A percentile compares a stretch with the other conserved stretches of the same genome.
Evolutionary conservation across 2,329 filamentous ascomycete species (phyloP).

Genomic region (Fusarium heterosporum): DNA sequence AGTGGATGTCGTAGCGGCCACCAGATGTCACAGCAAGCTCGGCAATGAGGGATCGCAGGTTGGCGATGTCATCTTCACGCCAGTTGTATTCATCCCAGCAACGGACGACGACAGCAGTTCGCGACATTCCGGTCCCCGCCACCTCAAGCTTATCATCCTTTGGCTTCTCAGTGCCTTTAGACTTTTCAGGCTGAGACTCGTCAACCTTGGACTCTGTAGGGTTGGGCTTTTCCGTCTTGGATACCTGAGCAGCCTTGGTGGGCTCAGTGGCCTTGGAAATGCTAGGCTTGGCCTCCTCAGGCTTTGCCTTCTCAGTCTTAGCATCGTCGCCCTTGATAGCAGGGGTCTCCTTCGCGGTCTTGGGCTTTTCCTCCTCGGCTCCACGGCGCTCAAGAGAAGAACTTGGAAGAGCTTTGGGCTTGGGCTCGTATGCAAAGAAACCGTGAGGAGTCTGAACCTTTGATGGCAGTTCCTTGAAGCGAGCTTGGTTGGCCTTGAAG

Average conservation of each 20-base stretch:
- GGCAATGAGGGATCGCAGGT: constrained; percentile 84
- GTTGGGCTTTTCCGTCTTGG: constrained; percentile 10
- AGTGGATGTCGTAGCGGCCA: constrained; percentile 86
- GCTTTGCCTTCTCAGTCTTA: neutral
- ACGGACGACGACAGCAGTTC: constrained; percentile 82
- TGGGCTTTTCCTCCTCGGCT: constrained; percentile 28
- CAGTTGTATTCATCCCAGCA: constrained; percentile 86
- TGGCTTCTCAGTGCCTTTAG: constrained; percentile 3
- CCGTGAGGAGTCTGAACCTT: constrained; percentile 59
- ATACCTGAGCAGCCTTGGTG: constrained; percentile 7
- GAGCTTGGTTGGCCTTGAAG: constrained; percentile 74
- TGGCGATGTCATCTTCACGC: constrained; percentile 82
- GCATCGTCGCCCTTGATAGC: neutral
- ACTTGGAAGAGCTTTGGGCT: constrained; percentile 11
- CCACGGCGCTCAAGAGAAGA: constrained; percentile 23
- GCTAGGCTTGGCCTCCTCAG: neutral
- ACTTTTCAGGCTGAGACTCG: constrained; percentile 9
- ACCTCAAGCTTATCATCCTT: neutral
- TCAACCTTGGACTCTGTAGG: neutral
- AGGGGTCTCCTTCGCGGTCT: constrained; percentile 32
- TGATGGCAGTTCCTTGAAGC: constrained; percentile 68
- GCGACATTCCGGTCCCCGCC: constrained; percentile 42
- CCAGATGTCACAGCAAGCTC: constrained; percentile 85
- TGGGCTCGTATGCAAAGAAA: constrained; percentile 61
- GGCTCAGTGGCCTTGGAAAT: neutral